Base-by-base conservation (phyloP, 169 alveolate species). In the Plasmodium fragile region DNA sequence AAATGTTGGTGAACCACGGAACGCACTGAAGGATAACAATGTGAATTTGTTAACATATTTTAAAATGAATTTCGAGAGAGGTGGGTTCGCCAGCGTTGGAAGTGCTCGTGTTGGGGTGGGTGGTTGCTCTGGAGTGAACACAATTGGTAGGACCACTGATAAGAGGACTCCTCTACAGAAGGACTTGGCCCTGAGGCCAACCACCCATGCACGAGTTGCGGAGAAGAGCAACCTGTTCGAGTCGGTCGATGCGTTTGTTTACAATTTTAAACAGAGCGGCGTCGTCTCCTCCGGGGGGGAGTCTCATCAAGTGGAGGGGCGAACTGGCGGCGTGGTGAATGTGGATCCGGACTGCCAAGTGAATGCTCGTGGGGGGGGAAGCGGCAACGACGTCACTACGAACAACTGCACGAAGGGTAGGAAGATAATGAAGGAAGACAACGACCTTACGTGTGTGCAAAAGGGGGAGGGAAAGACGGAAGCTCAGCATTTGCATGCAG, bases 211-310 rank as follows among this genome's bases (percentile, higher is more conserved):
- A 30, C 11, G 1, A 0, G 41, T 0, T 25, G n/a, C n/a, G 41
- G 30, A 16, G 32, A 81, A 81, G 53, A 59, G 79, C 28, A 59
- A 81, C 65, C 22, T 81, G 8, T 65, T 81, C n/a, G 92, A 82
- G 52, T 69, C 81, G 11, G 81, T 82, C 32, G 92, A 69, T 65
- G 45, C 92, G 28, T 82, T 82, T 34, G 36, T 82, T 11, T 41
- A 39, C 18, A 82, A 82, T 34, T 82, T 82, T 16, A 82, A 52
- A 25, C 69, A 41, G 4, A 81, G 25, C 39, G 18, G 22, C 1
- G 25, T 7, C 1, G 25, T 7, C 7, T 8, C 77, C n/a, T 3
- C 16, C 22, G 7, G 43, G 36, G 79, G 72, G 43, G 69, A 81
- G 18, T 28, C 22, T 32, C 3, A 7, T 28, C 41, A 53, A 5